Evolutionary conservation across 129 eudicot genomes (phyloP).

Genomic region (Tanacetum coccineum): DNA sequence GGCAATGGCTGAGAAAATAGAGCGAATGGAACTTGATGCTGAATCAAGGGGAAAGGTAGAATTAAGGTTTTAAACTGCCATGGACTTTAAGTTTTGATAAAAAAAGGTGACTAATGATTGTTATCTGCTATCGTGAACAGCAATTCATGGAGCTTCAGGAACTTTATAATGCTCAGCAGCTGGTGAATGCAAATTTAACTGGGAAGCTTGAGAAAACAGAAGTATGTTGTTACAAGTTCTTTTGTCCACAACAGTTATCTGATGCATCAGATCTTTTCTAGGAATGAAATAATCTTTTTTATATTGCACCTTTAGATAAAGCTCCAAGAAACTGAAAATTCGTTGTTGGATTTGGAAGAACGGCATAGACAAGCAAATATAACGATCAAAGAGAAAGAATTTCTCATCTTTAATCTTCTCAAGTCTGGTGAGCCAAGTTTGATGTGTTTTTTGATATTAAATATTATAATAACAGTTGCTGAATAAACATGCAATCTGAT

Average conservation of each 20-base stretch:
- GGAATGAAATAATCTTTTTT: constrained; percentile 3
- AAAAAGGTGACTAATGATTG: constrained; percentile 5
- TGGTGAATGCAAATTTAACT: constrained; percentile 64
- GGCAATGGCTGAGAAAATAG: constrained; percentile 96
- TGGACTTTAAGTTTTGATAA: not conserved
- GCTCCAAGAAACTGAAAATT: constrained; percentile 89
- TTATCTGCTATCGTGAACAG: constrained; percentile 34
- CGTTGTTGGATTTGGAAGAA: constrained; percentile 92
- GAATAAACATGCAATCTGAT: too few relatives aligned
- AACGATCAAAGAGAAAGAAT: constrained; percentile 92
- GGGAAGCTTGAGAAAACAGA: constrained; percentile 83
- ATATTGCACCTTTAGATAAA: constrained; percentile 53
- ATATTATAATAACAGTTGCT: not conserved
- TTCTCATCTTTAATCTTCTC: constrained; percentile 77
- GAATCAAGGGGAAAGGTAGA: constrained; percentile 94
- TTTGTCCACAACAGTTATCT: not conserved
- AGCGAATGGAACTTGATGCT: constrained; percentile 88
- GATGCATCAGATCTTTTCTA: not conserved
- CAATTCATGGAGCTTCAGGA: constrained; percentile 90
- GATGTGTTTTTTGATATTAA: not conserved
- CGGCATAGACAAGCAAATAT: constrained; percentile 86
- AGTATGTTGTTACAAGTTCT: constrained; percentile 37
- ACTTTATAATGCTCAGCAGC: constrained; percentile 75
- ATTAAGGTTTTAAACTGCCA: not conserved
- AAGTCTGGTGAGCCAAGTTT: constrained; percentile 60